A percentile compares a stretch with the other conserved stretches of the same genome.
phyloP scores from a whole-genome alignment of 202 grass and related monocot genomes.

The Hordeum pubiflorum region DNA sequence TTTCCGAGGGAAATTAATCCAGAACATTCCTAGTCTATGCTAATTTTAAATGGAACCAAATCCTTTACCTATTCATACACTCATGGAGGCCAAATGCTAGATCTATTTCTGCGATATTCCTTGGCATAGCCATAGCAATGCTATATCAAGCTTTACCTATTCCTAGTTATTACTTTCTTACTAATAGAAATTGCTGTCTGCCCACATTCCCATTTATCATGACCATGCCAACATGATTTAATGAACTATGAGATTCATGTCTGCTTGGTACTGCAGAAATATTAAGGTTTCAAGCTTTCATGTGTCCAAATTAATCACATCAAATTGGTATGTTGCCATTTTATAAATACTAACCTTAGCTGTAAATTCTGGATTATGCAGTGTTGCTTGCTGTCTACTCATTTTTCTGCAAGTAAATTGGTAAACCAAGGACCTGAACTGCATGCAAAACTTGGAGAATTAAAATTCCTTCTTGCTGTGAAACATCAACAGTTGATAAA shows the following conservation, averaged over 20 bases:
- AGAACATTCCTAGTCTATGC: not conserved
- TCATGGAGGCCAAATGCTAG: not conserved
- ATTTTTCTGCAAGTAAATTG: constrained; percentile 66
- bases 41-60: not conserved
- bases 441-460: constrained; percentile 54
- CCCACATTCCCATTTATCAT: constrained; percentile 16
- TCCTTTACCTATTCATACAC: not conserved
- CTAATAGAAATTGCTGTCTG: not conserved
- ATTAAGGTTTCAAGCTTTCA: constrained; percentile 3
- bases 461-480: constrained; percentile 51
- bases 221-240: not conserved
- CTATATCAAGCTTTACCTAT: not conserved
- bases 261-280: constrained; percentile 9
- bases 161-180: not conserved
- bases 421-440: constrained; percentile 57
- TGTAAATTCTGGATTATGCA: constrained; percentile 43
- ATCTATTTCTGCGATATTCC: not conserved
- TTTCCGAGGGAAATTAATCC: not conserved
- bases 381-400: constrained; percentile 65
- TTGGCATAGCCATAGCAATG: not conserved
- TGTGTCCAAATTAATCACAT: not conserved
- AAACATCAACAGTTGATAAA: constrained; percentile 50
- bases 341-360: constrained; percentile 10
- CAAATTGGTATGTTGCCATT: constrained; percentile 9
- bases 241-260: constrained; percentile 1